Evolutionary conservation across 2,329 filamentous ascomycete genomes (phyloP).

Genomic region (Aspergillus brunneoviolaceus): DNA sequence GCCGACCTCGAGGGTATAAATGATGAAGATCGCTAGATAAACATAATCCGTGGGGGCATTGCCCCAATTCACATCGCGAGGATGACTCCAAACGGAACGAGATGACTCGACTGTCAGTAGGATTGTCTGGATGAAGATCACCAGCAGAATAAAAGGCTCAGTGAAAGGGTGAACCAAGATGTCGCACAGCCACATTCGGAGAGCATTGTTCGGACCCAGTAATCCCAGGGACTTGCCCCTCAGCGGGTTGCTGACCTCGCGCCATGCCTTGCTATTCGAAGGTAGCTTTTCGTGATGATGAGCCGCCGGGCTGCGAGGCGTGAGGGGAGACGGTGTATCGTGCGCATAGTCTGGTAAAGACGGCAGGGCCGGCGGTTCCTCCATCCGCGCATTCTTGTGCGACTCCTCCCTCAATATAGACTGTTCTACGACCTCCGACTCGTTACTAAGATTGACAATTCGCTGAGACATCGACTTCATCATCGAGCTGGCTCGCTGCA

Average conservation of each 20-base stretch:
- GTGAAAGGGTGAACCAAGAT: slow-evolving; percentile 81
- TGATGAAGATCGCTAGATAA: slow-evolving; percentile 76
- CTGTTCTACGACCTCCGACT: slow-evolving; percentile 78
- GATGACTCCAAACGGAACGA: slow-evolving; percentile 64
- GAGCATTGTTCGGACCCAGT: slow-evolving; percentile 72
- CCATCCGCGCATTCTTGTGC: slow-evolving; percentile 53
- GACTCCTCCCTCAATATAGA: slow-evolving; percentile 59
- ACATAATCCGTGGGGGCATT: slow-evolving; percentile 68
- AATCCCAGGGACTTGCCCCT: slow-evolving; percentile 83
- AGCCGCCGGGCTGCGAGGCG: slow-evolving; percentile 38
- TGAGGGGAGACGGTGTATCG: slow-evolving; percentile 39
- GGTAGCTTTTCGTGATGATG: slow-evolving; percentile 27
- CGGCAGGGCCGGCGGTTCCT: slow-evolving; percentile 53
- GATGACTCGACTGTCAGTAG: slow-evolving; percentile 83
- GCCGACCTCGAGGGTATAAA: slow-evolving; percentile 85
- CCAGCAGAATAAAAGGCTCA: slow-evolving; percentile 79
- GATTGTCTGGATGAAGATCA: slow-evolving; percentile 86
- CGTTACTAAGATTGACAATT: slow-evolving; percentile 95
- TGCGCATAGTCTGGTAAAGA: slow-evolving; percentile 47
- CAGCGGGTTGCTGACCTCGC: slow-evolving; percentile 67
- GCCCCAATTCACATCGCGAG: slow-evolving; percentile 65
- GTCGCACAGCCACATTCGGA: slow-evolving; percentile 76
- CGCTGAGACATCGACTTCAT: slow-evolving; percentile 90
- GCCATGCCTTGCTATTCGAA: slow-evolving; percentile 46
- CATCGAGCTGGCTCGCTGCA: slow-evolving; percentile 71